Percentiles rank a stretch among this genome's conserved stretches.
Conservation (phyloP, 1,139 yeast genomes). For the Barnettozyma hawaiiensis region DNA sequence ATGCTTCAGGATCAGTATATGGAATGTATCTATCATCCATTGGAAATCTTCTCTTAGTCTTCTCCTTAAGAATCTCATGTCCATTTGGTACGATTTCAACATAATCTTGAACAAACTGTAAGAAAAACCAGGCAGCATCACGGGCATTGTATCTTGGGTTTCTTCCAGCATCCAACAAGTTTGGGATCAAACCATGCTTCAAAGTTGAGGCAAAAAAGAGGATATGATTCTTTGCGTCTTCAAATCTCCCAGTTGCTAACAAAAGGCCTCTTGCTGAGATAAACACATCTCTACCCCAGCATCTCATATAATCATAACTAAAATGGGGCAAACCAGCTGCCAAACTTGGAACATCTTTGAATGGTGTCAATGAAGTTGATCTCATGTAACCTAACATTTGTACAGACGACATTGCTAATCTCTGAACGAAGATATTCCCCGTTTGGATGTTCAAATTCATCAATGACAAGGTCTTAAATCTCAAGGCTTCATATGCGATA, state of each 20-base stretch:
- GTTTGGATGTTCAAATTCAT: constrained; percentile 50
- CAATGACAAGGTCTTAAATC: constrained; percentile 56
- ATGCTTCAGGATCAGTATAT: constrained; percentile 68
- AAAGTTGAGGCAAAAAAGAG: constrained; percentile 85
- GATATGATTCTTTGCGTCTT: constrained; percentile 77
- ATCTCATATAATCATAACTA: constrained; percentile 84
- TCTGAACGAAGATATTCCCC: constrained; percentile 71
- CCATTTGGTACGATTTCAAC: constrained; percentile 67
- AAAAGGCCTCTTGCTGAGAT: constrained; percentile 79
- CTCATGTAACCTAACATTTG: constrained; percentile 81
- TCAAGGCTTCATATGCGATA: constrained; percentile 74
- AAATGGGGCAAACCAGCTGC: constrained; percentile 98
- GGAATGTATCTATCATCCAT: constrained; percentile 76
- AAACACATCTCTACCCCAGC: constrained; percentile 98
- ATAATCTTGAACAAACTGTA: constrained; percentile 84
- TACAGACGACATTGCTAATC: constrained; percentile 73
- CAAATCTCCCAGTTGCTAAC: constrained; percentile 69
- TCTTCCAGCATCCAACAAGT: constrained; percentile 83
- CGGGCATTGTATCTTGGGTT: constrained; percentile 95
- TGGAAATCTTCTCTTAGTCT: constrained; percentile 82
- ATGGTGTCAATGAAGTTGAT: constrained; percentile 71
- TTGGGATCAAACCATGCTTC: constrained; percentile 94
- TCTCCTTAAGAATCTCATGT: constrained; percentile 55
- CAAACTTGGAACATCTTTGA: constrained; percentile 59
- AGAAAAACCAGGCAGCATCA: constrained; percentile 95